These are phyloP conservation scores for Calonectria ilicicola DNA, from an alignment of 2,329 filamentous ascomycete species.

Conservation along the genomic window DNA sequence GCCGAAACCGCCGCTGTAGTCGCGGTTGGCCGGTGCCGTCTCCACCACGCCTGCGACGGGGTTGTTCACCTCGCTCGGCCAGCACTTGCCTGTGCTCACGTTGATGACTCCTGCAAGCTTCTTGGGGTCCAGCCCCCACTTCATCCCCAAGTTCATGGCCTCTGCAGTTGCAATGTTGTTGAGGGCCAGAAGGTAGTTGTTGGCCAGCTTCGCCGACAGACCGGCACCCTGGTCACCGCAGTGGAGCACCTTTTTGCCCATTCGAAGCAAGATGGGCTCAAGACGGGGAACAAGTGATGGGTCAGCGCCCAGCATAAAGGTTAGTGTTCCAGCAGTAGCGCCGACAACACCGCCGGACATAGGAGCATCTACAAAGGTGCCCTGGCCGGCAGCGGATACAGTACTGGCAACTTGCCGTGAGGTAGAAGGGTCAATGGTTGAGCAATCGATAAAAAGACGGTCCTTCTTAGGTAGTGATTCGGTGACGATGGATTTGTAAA, in stretches of 20 bases:
- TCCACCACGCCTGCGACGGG: conserved; percentile 88
- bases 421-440: conserved; percentile 92
- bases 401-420: conserved; percentile 81
- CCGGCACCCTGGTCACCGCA: conserved; percentile 88
- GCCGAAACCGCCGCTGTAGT: conserved; percentile 83
- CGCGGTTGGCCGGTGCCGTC: conserved; percentile 78
- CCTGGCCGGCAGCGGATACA: conserved; percentile 73
- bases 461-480: conserved; percentile 63
- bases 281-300: conserved; percentile 71
- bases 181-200: conserved; percentile 95
- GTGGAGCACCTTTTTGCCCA: conserved; percentile 90
- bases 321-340: conserved; percentile 86
- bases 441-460: conserved; percentile 93
- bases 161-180: conserved; percentile 84
- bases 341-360: conserved; percentile 98
- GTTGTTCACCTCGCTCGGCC: conserved; percentile 97
- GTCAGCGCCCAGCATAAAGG: conserved; percentile 92
- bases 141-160: conserved; percentile 74
- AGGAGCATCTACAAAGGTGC: conserved; percentile 90
- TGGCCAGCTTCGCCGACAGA: conserved; percentile 91
- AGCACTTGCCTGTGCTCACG: conserved; percentile 92
- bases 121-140: conserved; percentile 69
- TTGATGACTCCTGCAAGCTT: conserved; percentile 90
- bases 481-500: conserved; percentile 82
- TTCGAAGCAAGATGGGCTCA: conserved; percentile 77